Evolutionary conservation across 2,329 filamentous ascomycete species (phyloP), one percentile per base, ranked within the genome.

Genomic region (Ophiostoma sp.): DNA sequence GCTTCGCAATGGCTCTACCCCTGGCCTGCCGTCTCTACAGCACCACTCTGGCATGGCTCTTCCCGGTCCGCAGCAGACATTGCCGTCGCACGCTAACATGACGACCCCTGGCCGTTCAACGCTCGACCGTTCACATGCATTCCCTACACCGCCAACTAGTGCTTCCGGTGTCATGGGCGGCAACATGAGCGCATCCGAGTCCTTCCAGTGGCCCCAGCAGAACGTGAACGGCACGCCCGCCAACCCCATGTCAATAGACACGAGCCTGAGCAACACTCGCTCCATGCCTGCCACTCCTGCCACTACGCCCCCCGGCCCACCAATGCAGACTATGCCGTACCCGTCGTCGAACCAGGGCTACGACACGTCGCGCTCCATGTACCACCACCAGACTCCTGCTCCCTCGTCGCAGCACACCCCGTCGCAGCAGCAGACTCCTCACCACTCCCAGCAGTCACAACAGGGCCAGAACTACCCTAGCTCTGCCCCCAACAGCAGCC

Each of bases 231-330:
- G 84, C 27, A 80, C 84, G 64, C 87, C 84, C 75, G 81, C 83
- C 73, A 91, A 92, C 79, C 84, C 90, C 66, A 84, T 96, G 78
- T 89, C 91, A 41, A 92, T 96, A 74, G 92, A 96, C 74, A 92
- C 90, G 40, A 85, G 87, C 70, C 80, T 95, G 74, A 91, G 85
- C 80, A 92, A 89, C 78, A 82, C 90, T 70, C 89, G 92, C 74
- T 96, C 92, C 71, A 92, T 97, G 83, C 93, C 92, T 67, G 92
- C 90, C 9, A 96, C 92, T n/a, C 92, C 92, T 70, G 92, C 92
- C 40, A 94, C 92, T 5, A 96, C 94, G 0, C 93, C 94, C 12
- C 94, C 94, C 0, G 92, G 91, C 38, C 86, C 84, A 70, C 83
- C 85, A 41, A 83, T 96, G 71, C 90, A 92, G 73, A 88, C 85